These are phyloP conservation scores for Chiua virens DNA, from an alignment of 768 basidiomycete species.

Conservation along the genomic window DNA sequence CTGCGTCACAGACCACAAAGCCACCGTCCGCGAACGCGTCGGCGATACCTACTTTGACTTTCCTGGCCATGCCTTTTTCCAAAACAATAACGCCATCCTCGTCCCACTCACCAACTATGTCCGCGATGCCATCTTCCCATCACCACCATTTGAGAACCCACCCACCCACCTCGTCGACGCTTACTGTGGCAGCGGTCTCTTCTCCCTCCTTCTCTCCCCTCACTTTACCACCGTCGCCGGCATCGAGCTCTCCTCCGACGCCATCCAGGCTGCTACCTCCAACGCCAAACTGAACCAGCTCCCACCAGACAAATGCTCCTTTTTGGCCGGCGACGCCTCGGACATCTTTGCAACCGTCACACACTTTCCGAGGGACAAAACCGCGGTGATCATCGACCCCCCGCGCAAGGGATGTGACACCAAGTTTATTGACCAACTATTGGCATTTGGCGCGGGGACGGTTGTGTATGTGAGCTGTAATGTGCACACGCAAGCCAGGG, in stretches of 20 bases:
- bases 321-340: conserved; percentile 81
- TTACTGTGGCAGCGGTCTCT: conserved; percentile 89
- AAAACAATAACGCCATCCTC: conserved; percentile 95
- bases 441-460: conserved; percentile 62
- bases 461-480: conserved; percentile 95
- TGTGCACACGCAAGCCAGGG: conserved; percentile 90
- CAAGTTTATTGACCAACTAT: conserved; percentile 71
- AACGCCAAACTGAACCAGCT: conserved; percentile 69
- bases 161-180: conserved; percentile 93
- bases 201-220: conserved; percentile 79
- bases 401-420: conserved; percentile 94
- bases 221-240: conserved; percentile 78
- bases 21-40: conserved; percentile 79
- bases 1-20: conserved; percentile 83
- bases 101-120: conserved; percentile 84
- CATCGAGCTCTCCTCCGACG: conserved; percentile 78
- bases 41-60: conserved; percentile 83
- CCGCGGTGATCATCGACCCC: conserved; percentile 83
- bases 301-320: conserved; percentile 54
- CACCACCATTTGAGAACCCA: conserved; percentile 1
- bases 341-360: conserved; percentile 74
- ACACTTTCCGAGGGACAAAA: conserved; percentile 62
- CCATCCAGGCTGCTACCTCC: conserved; percentile 64
- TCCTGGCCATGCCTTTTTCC: conserved; percentile 89
- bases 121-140: conserved; percentile 62